Evolutionary conservation across 1,284 basidiomycete genomes (phyloP), one percentile per base, ranked within the genome.

Genomic region (Coniferiporia weirii): DNA sequence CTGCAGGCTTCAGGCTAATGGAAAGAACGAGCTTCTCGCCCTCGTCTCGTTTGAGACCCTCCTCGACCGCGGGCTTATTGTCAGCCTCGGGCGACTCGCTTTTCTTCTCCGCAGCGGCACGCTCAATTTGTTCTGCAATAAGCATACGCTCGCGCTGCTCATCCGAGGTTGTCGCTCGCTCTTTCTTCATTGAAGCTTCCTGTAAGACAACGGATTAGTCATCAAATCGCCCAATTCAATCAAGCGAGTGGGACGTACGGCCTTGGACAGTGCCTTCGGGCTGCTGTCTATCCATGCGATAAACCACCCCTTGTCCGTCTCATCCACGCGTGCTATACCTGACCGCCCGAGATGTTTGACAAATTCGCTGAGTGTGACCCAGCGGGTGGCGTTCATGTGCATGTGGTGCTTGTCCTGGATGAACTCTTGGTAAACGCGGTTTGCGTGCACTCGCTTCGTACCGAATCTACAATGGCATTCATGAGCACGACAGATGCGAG

Each of bases 301-400:
- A 73, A 93, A 98, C 86, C 93, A 95, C 2, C 95, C 96, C 75
- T 98, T 95, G 74, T 98, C 96, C 52, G 93, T 97, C 75, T 99
- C 96, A 70, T 99, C 96, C 20, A 98, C 97, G 64, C 91, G 83
- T 3, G 89, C 92, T 52, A 98, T 79, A 40, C 97, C 96, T 6
- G 83, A 79, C 49, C 94, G 81, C 2, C 97, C 95, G 34, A 99
- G 80, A 67, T 95, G 85, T 73, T 96, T 95, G 67, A 86, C 80
- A 67, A 99, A 99, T 68, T 97, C 96, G 10, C 91, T 91, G 61
- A 99, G 80, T 9, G 96, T 97, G 22, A 97, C 92, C 95, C 97
- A 99, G 62, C 93, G 85, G 9, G 97, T 99, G 4, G 95, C 79
- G 74, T 99, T 99, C 97, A 99, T 99, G 76, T 99, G 97, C 22